Evolutionary conservation across 2,329 filamentous ascomycete genomes (phyloP).

Genomic region (Trematosphaeria pertusa): DNA sequence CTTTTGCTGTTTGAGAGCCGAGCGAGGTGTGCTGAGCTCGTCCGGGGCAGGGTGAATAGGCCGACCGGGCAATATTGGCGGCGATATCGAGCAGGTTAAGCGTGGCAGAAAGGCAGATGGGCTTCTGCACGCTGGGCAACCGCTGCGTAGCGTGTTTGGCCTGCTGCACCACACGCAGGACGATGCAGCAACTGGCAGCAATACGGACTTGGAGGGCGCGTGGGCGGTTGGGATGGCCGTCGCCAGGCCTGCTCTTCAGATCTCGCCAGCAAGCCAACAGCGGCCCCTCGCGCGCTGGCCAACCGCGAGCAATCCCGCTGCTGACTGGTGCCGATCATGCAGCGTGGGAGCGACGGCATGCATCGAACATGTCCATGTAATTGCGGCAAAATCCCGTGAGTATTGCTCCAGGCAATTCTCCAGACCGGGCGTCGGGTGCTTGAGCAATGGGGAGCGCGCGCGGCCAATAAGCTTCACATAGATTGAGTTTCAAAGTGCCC

Average conservation of each 20-base stretch:
- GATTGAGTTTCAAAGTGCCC: conserved; percentile 43
- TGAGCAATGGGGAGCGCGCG: conserved; percentile 23
- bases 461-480: conserved; percentile 43
- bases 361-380: conserved; percentile 42
- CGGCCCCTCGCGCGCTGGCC: conserved; percentile 24
- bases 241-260: conserved; percentile 13
- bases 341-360: conserved; percentile 39
- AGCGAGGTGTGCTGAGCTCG: conserved; percentile 27
- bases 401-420: conserved; percentile 30
- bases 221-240: conserved; percentile 17
- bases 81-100: conserved; percentile 29
- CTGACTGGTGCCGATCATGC: conserved; percentile 46
- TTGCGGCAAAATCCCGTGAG: conserved; percentile 42
- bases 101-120: conserved; percentile 24
- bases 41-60: conserved; percentile 29
- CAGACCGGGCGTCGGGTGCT: conserved; percentile 42
- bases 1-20: conserved; percentile 46
- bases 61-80: conserved; percentile 37
- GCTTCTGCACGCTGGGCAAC: conserved; percentile 19
- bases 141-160: conserved; percentile 40
- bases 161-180: conserved; percentile 34
- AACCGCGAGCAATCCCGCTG: conserved; percentile 37
- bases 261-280: conserved; percentile 24
- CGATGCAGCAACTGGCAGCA: conserved; percentile 15
- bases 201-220: conserved; percentile 23